phyloP scores from a whole-genome alignment of 352 stramenopile genomes.

The Globisporangium echinulatum region DNA sequence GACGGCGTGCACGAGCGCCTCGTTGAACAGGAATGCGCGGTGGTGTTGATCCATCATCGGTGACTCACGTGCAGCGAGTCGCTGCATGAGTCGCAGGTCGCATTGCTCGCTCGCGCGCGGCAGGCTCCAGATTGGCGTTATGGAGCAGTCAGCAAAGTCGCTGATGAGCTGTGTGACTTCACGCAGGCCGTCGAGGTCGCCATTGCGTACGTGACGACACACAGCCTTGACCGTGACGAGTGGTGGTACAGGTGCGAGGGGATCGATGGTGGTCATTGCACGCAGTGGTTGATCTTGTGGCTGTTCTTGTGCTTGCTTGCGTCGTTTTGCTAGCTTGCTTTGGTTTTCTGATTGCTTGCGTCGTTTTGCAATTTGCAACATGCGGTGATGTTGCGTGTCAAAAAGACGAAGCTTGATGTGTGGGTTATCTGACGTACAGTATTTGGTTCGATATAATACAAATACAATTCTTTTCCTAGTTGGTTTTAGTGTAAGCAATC shows the following conservation, averaged over 20 bases:
- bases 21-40: constrained; percentile 1
- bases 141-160: constrained; percentile 4
- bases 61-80: constrained; percentile 1
- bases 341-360: too few relatives aligned
- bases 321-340: too few relatives aligned
- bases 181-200: neutral
- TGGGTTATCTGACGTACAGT: too few relatives aligned
- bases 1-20: neutral
- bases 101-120: constrained; percentile 1
- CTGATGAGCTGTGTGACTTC: constrained; percentile 9
- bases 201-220: constrained; percentile 1
- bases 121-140: neutral
- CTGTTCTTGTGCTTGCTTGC: too few relatives aligned
- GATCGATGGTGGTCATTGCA: neutral
- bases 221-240: constrained; percentile 1
- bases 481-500: too few relatives aligned
- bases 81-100: constrained; percentile 1
- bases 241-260: neutral
- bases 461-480: too few relatives aligned
- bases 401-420: too few relatives aligned
- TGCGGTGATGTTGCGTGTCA: too few relatives aligned
- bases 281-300: too few relatives aligned
- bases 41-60: constrained; percentile 1
- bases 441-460: too few relatives aligned
- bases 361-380: too few relatives aligned